phyloP scores from a whole-genome alignment of 805 yeast genomes.

The Candida rishiriensis region DNA sequence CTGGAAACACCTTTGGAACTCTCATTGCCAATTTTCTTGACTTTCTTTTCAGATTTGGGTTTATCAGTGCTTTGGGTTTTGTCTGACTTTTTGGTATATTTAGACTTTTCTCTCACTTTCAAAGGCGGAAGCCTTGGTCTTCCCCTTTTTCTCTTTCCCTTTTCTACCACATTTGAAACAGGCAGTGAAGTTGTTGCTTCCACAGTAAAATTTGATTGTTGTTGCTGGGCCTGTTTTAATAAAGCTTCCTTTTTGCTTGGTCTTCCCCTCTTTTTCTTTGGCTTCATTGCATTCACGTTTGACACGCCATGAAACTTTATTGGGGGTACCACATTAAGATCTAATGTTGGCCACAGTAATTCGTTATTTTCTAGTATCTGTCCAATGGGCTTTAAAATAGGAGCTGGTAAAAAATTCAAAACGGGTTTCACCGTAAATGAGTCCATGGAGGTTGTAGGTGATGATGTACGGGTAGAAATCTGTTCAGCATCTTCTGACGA shows the following conservation, averaged over 20 bases:
- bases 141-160: constrained; percentile 23
- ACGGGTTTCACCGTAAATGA: too few relatives aligned
- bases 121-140: constrained; percentile 28
- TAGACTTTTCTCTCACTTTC: constrained; percentile 21
- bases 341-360: neutral
- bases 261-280: constrained; percentile 22
- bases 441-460: too few relatives aligned
- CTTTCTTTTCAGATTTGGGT: too few relatives aligned
- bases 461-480: too few relatives aligned
- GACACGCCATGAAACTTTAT: neutral
- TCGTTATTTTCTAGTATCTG: too few relatives aligned
- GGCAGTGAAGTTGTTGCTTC: neutral
- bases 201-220: neutral
- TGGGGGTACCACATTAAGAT: too few relatives aligned
- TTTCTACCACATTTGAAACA: neutral
- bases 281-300: neutral
- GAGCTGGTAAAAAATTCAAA: too few relatives aligned
- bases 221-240: neutral
- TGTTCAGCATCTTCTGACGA: too few relatives aligned
- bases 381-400: too few relatives aligned
- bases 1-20: too few relatives aligned
- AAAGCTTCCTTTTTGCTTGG: constrained; percentile 19
- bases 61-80: too few relatives aligned
- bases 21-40: too few relatives aligned
- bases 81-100: neutral